Base-by-base conservation (phyloP, 352 stramenopile species). In the Globisporangium lucens region DNA sequence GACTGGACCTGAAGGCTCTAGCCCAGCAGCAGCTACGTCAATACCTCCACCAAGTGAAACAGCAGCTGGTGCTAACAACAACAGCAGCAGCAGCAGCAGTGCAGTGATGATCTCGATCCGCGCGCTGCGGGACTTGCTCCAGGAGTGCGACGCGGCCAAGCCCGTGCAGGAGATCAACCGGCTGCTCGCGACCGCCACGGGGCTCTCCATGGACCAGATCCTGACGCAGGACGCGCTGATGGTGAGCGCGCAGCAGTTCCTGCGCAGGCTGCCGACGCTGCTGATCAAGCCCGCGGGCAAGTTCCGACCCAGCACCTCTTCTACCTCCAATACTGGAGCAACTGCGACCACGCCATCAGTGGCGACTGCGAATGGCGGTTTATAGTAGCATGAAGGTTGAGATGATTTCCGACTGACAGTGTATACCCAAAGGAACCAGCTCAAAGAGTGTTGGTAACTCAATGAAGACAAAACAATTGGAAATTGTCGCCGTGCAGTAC, bases 211-310 rank as follows among this genome's bases (percentile, higher is more conserved):
- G 24, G 72, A 81, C 46, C 79, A 89, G 62, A 76, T 89, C 38
- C 68, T 91, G 3, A 88, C 78, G 4, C 78, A 89, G 33, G 83
- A 91, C 53, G 75, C 76, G 13, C 76, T 89, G 67, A 72, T 87
- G 72, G 56, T 90, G 4, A 78, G 83, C 51, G 70, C 49, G 5
- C 55, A 63, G 2, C 73, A 85, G 61, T 79, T 90, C 8, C 46
- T 90, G 2, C 57, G 65, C 7, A 71, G 60, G 13, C 67, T 91
- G 10, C 73, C 74, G 38, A 89, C 77, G 13, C 41, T 90, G 27
- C 53, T 91, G 10, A 22, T 89, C 33, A 77, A 75, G 17, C 81
- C 81, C 22, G 78, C 70, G 33, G 80, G 83, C 6, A 76, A 83
- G 41, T 80, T 75, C 30, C 60, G 38, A 27, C 22, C 49, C 24